A percentile compares a stretch with the other conserved stretches of the same genome.
phyloP scores from a whole-genome alignment of 352 stramenopile genomes.

The Globisporangium radiosum region DNA sequence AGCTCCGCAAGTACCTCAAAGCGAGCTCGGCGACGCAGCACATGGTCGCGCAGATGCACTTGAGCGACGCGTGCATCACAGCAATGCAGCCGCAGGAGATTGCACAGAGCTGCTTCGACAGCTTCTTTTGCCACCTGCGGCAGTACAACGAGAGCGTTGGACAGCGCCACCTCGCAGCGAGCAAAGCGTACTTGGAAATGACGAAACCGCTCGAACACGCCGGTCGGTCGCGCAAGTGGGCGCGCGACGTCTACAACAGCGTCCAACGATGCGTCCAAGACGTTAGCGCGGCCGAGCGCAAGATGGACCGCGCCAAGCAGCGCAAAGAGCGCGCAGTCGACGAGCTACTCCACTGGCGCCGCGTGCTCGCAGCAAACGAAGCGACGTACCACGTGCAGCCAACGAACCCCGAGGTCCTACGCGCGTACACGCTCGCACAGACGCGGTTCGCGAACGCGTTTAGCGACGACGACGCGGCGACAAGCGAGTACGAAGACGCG shows the following conservation, averaged over 20 bases:
- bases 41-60: slow-evolving; percentile 71
- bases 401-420: slow-evolving; percentile 66
- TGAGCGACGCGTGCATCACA: slow-evolving; percentile 69
- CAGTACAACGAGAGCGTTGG: slow-evolving; percentile 76
- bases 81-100: slow-evolving; percentile 78
- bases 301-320: slow-evolving; percentile 67
- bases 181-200: slow-evolving; percentile 75
- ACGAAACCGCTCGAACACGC: slow-evolving; percentile 70
- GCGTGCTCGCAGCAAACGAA: slow-evolving; percentile 72
- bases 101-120: slow-evolving; percentile 69
- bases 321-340: slow-evolving; percentile 60
- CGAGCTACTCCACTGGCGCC: slow-evolving; percentile 70
- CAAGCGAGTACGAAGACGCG: slow-evolving; percentile 56
- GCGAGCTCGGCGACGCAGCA: slow-evolving; percentile 68
- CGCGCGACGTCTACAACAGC: slow-evolving; percentile 67
- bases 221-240: slow-evolving; percentile 67
- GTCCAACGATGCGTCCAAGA: slow-evolving; percentile 77
- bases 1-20: slow-evolving; percentile 81
- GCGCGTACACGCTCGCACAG: slow-evolving; percentile 56
- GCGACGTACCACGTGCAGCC: slow-evolving; percentile 76
- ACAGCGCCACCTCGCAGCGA: slow-evolving; percentile 67
- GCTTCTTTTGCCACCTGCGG: slow-evolving; percentile 73
- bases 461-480: slow-evolving; percentile 50
- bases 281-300: slow-evolving; percentile 57
- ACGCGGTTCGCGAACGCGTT: slow-evolving; percentile 60